Percentiles rank a stretch among this genome's conserved stretches.
phyloP scores from a whole-genome alignment of 331 rosid genomes.

The Malus hybrid region DNA sequence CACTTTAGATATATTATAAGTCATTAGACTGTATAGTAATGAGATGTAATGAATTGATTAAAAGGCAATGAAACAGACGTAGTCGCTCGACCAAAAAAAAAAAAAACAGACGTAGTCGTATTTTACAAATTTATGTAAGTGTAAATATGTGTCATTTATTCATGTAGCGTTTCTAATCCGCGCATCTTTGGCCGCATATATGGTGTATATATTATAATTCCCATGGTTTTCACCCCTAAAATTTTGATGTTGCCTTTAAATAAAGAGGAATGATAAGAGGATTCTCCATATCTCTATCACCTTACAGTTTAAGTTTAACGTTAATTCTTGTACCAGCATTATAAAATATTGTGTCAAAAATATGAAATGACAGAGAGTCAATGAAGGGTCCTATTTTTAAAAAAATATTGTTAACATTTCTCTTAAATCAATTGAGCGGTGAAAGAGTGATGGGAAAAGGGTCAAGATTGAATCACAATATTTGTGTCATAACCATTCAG shows the following conservation, averaged over 20 bases:
- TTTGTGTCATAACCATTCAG: too few species aligned
- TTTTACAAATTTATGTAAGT: not conserved
- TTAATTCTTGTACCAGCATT: too few species aligned
- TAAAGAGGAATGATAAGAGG: too few species aligned
- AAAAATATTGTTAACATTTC: too few species aligned
- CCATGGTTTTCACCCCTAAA: not conserved
- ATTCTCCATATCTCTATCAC: too few species aligned
- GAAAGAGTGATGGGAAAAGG: too few species aligned
- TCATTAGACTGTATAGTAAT: not conserved
- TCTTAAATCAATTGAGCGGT: too few species aligned
- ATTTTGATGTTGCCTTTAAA: too few species aligned
- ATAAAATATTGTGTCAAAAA: too few species aligned
- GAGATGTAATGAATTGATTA: not conserved
- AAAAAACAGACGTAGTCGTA: not conserved
- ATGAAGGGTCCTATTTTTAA: fast-evolving
- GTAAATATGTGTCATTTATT: not conserved
- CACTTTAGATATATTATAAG: not conserved
- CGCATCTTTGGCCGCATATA: not conserved
- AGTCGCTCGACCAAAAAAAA: too few species aligned
- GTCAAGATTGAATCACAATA: too few species aligned
- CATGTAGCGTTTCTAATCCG: not conserved
- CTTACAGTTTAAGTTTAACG: fast-evolving
- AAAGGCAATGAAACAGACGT: not conserved
- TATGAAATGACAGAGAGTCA: fast-evolving
- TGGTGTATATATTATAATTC: too few species aligned